Evolutionary conservation across 139 green algal genomes (phyloP), one percentile per base, ranked within the genome.

Genomic region (Asterochloris sp.): DNA sequence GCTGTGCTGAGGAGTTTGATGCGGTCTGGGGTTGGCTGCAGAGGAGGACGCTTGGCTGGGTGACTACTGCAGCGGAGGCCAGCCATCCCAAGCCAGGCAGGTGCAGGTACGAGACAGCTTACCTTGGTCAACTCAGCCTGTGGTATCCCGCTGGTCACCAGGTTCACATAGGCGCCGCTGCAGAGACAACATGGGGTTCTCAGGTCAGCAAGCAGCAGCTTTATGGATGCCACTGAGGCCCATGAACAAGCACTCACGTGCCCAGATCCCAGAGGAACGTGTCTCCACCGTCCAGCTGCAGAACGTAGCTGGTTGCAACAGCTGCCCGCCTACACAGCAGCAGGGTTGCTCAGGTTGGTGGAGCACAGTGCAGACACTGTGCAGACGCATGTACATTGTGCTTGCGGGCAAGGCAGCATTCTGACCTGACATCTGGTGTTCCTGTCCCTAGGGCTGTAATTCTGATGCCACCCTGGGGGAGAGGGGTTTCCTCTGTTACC

Each of bases 211-310:
- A 54, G 38, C 38, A 10, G 38, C 6, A 54, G 38, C 38, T 6
- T 54, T 2, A 10, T 54, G 38, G 38, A 54, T 6, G 38, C 38
- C 38, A 6, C 38, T 10, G 6, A 54, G 38, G 4, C 38, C 38
- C 2, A 54, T 2, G 6, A 54, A 6, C 38, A 54, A 6, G 38
- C 38, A 54, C 38, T 54, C 38, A 54, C 13, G 82, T 84, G 15
- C 84, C 84, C 23, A 88, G 29, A 71, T 88, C 87, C 82, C 86
- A 90, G 26, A 90, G 82, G 69, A 90, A 84, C 29, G 87, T 87
- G 60, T 89, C 81, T 19, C 38, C 78, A 27, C 88, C 84, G 66
- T 82, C 82, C 4, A 88, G 66, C 68, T 90, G 79, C 27, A 88
- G 74, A 21, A 90, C 23, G 73, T 86, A 88, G 23, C 87, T 81